Evolutionary conservation across 1,284 basidiomycete species (phyloP), one percentile per base, ranked within the genome.

Genomic region (Sanguinoderma infundibulare): DNA sequence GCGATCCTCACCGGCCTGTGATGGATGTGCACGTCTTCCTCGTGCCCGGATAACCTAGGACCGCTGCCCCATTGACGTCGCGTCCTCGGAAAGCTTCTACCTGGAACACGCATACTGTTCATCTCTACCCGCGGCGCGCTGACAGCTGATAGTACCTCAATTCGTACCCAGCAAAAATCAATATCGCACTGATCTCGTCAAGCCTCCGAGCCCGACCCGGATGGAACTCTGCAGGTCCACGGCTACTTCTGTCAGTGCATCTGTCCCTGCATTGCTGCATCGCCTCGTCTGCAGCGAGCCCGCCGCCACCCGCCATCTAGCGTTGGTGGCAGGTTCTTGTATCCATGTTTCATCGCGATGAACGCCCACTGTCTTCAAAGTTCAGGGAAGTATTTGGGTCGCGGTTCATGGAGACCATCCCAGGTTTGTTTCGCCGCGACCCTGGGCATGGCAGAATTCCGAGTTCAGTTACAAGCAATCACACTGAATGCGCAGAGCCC

Each of bases 161-260:
- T 20, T 40, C 39, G 39, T 9, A n/a, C 5, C 36, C n/a, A 44
- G 42, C 22, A 44, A 40, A 52, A 53, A 46, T 60, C 58, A 60
- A 60, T 55, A 55, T 55, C 52, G 52, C 58, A 15, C 26, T n/a
- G n/a, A n/a, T 54, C 44, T 50, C 44, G 35, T 32, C 57, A 34
- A 50, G 52, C 39, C 36, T 54, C 59, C 52, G 46, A 44, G 42
- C 42, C 28, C 46, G 49, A n/a, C 15, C 26, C 49, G 30, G 49
- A 34, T 34, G 49, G 32, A 35, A 30, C 32, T 22, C 12, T n/a
- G 17, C 35, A n/a, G 14, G n/a, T 39, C 5, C n/a, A 39, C n/a
- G 17, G 10, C 38, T 39, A 14, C 5, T 39, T 39, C 14, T 12
- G 5, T 39, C 5, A 24, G 51, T 38, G 15, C 34, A 12, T 35